These are phyloP conservation scores for Peronospora tabacina DNA, from an alignment of 352 stramenopile genomes.

Conservation along the genomic window DNA sequence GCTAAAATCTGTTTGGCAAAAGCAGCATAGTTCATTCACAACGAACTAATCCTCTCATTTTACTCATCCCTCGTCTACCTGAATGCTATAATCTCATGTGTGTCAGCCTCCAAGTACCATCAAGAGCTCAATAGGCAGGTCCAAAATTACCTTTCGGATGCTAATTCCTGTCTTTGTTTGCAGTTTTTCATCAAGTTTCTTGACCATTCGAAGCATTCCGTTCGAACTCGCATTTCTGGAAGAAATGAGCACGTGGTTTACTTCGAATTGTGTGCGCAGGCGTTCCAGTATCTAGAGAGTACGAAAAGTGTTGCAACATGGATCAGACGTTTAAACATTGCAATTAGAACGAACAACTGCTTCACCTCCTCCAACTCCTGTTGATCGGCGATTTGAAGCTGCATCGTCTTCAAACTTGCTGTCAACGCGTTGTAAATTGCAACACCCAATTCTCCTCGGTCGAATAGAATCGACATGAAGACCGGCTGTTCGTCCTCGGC, in stretches of 20 bases:
- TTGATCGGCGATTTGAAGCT: conserved; percentile 34
- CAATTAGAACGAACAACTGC: background rate
- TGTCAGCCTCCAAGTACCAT: conserved; percentile 7
- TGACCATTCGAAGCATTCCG: conserved; percentile 60
- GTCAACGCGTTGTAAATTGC: conserved; percentile 68
- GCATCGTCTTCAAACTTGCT: conserved; percentile 57
- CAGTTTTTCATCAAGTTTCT: conserved; percentile 43
- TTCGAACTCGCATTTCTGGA: conserved; percentile 56
- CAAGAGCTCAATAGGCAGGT: background rate
- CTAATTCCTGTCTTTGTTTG: conserved; percentile 44
- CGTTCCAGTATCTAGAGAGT: conserved; percentile 41
- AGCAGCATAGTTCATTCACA: background rate
- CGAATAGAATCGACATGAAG: conserved; percentile 65
- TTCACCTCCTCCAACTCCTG: conserved; percentile 45
- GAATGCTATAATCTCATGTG: conserved; percentile 31
- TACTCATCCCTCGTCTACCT: conserved; percentile 9
- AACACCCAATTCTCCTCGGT: conserved; percentile 56
- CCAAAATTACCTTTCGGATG: conserved; percentile 49
- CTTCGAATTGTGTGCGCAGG: conserved; percentile 62
- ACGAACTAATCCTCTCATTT: background rate
- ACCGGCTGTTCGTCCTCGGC: conserved; percentile 43
- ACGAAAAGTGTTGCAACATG: background rate
- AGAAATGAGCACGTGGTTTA: conserved; percentile 59
- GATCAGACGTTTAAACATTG: conserved; percentile 1
- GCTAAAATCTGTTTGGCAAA: conserved; percentile 52